Evolutionary conservation across 2,329 filamentous ascomycete genomes (phyloP), one percentile per base, ranked within the genome.

Genomic region (Sporothrix pallida): DNA sequence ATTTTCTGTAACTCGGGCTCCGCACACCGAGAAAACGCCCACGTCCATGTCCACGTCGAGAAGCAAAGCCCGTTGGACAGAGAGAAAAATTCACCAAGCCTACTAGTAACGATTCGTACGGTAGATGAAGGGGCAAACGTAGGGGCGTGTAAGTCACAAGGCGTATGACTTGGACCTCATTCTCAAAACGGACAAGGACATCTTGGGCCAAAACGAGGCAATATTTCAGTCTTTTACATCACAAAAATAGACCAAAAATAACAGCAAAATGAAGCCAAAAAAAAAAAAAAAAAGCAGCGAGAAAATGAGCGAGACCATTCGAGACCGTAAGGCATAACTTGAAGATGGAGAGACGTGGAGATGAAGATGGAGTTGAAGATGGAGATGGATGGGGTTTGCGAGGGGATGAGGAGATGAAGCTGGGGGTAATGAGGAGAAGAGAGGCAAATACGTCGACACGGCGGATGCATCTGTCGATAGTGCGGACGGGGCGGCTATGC

Each of bases 291-390:
- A 37, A 69, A 52, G 26, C 17, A 58, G 52, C 31, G 68, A 58
- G 12, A 67, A 23, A 15, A 67, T 48, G 62, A 48, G 62, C 62
- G 62, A 67, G n/a, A 23, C 42, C 42, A 46, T 6, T 31, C 31
- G 17, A 46, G 12, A 5, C 42, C 52, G 48, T 8, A 20, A 42
- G 26, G 58, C 23, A 52, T n/a, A 31, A 31, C 13, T 46, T 44
- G 23, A 46, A 31, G 65, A 69, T 52, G 65, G 42, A 54, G 44
- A 71, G 42, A 52, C 44, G 58, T 15, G 58, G 70, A 68, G 65
- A 17, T 42, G 31, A 48, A 52, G 70, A 13, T 37, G 70, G 44
- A 31, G 44, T 20, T 15, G 31, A 42, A 60, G 26, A 17, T 60
- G 56, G 56, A 62, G 69, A 10, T 17, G 69, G 31, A n/a, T 17